phyloP scores from a whole-genome alignment of 768 basidiomycete genomes.

The Boletus sp. region DNA sequence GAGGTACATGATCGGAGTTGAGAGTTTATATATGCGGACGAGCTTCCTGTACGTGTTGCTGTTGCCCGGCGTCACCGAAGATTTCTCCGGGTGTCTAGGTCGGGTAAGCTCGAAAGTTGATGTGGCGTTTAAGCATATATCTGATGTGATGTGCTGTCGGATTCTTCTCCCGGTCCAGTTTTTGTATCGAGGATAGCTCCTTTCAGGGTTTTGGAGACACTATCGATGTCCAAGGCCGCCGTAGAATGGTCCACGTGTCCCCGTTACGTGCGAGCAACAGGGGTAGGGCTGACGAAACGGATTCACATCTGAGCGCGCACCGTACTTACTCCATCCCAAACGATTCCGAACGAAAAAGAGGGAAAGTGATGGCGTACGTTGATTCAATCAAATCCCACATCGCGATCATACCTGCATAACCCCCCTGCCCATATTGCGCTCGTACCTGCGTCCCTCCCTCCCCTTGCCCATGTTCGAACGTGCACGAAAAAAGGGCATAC shows the following conservation, averaged over 20 bases:
- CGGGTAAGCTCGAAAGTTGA: not conserved
- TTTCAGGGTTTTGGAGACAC: not conserved
- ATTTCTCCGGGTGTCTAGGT: not conserved
- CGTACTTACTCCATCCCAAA: not conserved
- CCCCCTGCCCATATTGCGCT: not conserved
- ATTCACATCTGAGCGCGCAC: not conserved
- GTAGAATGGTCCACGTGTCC: not conserved
- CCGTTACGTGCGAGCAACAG: slow-evolving; percentile 8
- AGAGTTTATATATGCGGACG: not conserved
- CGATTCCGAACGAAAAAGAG: slow-evolving; percentile 14
- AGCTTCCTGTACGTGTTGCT: slow-evolving; percentile 2
- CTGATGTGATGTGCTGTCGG: not conserved
- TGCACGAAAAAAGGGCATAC: slow-evolving; percentile 5
- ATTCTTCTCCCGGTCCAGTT: not conserved
- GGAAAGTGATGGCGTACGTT: slow-evolving; percentile 4
- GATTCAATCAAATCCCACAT: slow-evolving; percentile 10
- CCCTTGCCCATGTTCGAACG: not conserved
- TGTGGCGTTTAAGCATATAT: not conserved
- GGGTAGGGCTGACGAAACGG: not conserved
- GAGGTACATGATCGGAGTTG: not conserved
- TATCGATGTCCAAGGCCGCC: not conserved
- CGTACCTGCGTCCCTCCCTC: not conserved
- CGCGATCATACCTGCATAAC: not conserved
- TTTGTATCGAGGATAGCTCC: not conserved
- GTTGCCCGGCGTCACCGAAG: not conserved